Conservation (phyloP, 2,329 filamentous ascomycete genomes). For the Aspergillus brunneoviolaceus region DNA sequence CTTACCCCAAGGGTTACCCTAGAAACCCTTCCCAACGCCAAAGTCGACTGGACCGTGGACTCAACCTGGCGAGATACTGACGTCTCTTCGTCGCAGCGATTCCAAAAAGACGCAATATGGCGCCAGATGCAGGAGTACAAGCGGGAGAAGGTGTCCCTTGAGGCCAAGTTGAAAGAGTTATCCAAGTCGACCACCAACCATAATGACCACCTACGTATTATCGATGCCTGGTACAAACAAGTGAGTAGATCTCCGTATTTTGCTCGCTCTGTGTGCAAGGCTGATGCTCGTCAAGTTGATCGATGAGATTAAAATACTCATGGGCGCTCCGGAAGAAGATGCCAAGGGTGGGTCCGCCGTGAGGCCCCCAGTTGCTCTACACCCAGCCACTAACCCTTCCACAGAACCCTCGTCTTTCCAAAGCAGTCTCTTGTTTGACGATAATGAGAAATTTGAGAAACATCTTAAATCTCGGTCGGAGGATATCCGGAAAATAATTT, state of each 20-base stretch:
- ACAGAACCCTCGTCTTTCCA: slow-evolving; percentile 43
- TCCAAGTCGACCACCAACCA: slow-evolving; percentile 77
- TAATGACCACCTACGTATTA: slow-evolving; percentile 85
- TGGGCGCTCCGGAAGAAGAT: slow-evolving; percentile 31
- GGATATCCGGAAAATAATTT: slow-evolving; percentile 72
- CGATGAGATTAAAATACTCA: slow-evolving; percentile 48
- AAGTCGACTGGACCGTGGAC: slow-evolving; percentile 5
- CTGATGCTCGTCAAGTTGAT: slow-evolving; percentile 38
- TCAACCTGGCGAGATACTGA: slow-evolving; percentile 21
- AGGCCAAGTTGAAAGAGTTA: slow-evolving; percentile 76
- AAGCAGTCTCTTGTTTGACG: slow-evolving; percentile 55
- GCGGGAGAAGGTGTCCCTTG: slow-evolving; percentile 78
- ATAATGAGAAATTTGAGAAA: slow-evolving; percentile 66
- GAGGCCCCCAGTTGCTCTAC: neutral
- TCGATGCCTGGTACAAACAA: slow-evolving; percentile 94
- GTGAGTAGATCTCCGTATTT: slow-evolving; percentile 51
- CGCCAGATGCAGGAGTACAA: slow-evolving; percentile 99
- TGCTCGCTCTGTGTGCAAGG: neutral
- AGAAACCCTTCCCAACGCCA: slow-evolving; percentile 4
- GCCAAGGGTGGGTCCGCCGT: slow-evolving; percentile 28
- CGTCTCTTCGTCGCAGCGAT: slow-evolving; percentile 59
- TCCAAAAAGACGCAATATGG: slow-evolving; percentile 93
- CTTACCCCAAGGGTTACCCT: slow-evolving; percentile 15
- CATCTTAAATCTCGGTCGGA: slow-evolving; percentile 76
- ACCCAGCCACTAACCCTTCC: slow-evolving; percentile 6